These are phyloP conservation scores for Syzygium aqueum DNA, from an alignment of 345 rosid genomes.

Conservation along the genomic window DNA sequence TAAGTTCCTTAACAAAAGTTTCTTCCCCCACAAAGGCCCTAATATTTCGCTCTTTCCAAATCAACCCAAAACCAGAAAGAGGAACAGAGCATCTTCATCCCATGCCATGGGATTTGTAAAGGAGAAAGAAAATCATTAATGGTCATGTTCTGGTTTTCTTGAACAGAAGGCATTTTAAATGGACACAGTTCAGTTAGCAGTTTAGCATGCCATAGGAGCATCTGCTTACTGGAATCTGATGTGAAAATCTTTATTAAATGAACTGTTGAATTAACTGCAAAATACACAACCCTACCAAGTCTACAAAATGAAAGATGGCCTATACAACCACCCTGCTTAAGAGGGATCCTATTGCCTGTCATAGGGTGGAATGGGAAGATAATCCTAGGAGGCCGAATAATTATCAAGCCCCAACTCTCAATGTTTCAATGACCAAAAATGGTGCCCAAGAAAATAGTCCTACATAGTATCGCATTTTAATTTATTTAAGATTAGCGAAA, in stretches of 20 bases:
- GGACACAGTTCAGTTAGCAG: background rate
- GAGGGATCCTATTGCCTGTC: background rate
- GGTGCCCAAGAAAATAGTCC: background rate
- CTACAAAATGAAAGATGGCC: background rate
- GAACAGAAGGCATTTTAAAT: background rate
- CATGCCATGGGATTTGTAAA: background rate
- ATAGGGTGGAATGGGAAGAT: background rate
- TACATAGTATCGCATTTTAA: background rate
- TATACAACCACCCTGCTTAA: background rate
- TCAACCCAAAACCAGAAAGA: background rate
- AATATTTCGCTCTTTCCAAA: background rate
- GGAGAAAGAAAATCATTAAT: background rate
- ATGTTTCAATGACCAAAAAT: background rate
- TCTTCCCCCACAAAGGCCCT: background rate
- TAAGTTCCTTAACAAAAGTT: background rate
- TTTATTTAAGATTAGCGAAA: background rate
- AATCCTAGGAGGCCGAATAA: background rate
- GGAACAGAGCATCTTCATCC: background rate
- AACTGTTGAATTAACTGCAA: background rate
- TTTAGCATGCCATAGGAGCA: background rate
- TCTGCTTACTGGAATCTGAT: background rate
- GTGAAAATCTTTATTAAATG: background rate
- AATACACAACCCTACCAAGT: background rate
- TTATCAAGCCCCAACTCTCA: background rate
- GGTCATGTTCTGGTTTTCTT: background rate